Base-by-base conservation (phyloP, 768 basidiomycete genomes). In the Austroboletus festivus region DNA sequence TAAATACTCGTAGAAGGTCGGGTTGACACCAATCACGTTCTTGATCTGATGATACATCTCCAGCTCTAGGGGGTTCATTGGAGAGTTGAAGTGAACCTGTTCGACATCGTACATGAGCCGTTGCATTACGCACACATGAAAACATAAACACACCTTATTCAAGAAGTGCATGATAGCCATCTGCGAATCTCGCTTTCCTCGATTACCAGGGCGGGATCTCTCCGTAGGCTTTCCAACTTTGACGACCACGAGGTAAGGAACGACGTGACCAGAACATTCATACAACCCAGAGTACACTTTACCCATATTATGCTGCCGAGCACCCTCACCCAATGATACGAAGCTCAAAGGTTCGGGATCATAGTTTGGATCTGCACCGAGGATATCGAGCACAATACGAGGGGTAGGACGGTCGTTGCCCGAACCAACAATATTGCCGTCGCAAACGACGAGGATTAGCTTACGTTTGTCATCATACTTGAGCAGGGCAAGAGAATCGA, bases 41-140 rank as follows among this genome's bases (percentile, higher is more conserved):
- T 97, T 93, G 78, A 98, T 93, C 69, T 99, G 96, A 66, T 98
- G 96, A 64, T 93, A 98, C 74, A 99, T 95, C 73, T 99, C 96
- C 45, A 99, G 71, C 71, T 99, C 96, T 53, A 95, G 71, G 1
- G 96, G 96, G 61, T 88, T 91, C 96, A 99, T 98, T 0, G 93
- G 86, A 19, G 91, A 69, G 66, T 94, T 91, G 70, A 95, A 98
- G 69, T 98, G 96, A 38, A 98, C 96, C 91, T 93, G 51, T 21
- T 3, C 44, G 38, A 12, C 3, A 19, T 49, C 21, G 15, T 15
- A 5, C 3, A 3, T 63, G 28, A 55, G 46, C 18, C 3, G 9
- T 13, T 18, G 2, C 1, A 20, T 11, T 4, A 3, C n/a, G 9
- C 3, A 20, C 13, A 16, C 20, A 15, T 0, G 46, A 5, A 21